Percentiles rank a stretch among this genome's conserved stretches.
phyloP scores from a whole-genome alignment of 75 land plant genomes.

The Picea sitchensis region DNA sequence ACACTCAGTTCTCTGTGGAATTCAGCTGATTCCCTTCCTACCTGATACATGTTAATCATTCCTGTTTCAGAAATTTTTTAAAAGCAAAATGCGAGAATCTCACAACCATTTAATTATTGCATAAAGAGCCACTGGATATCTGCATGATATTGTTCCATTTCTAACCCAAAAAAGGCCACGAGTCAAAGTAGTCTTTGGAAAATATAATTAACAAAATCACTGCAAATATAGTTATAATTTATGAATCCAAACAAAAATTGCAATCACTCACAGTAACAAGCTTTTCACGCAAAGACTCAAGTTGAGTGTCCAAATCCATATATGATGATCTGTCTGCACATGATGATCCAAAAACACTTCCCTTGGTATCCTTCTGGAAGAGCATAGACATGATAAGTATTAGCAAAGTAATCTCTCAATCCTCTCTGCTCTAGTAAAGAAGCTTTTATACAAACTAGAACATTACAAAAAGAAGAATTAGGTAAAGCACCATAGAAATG shows the following conservation, averaged over 20 bases:
- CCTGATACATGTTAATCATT: conserved; percentile 8
- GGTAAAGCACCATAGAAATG: background rate
- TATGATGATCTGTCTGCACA: background rate
- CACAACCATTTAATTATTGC: background rate
- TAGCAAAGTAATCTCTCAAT: background rate
- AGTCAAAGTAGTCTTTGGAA: background rate
- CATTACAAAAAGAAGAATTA: background rate
- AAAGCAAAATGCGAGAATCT: background rate
- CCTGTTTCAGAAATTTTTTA: background rate
- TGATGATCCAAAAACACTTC: background rate
- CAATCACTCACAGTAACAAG: conserved; percentile 5
- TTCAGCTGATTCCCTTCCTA: conserved; percentile 6
- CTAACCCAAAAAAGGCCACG: background rate
- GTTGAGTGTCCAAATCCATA: conserved; percentile 4
- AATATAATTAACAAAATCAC: background rate
- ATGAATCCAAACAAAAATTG: too few relatives aligned
- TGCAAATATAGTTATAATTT: too few relatives aligned
- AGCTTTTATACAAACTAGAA: background rate
- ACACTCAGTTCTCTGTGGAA: background rate
- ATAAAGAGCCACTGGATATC: background rate
- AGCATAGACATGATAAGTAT: background rate
- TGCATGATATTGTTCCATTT: background rate
- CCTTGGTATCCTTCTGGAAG: background rate
- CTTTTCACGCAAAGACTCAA: background rate
- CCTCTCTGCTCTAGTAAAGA: background rate